phyloP scores from a whole-genome alignment of 805 yeast species.

The Kurtzmaniella fragi region DNA sequence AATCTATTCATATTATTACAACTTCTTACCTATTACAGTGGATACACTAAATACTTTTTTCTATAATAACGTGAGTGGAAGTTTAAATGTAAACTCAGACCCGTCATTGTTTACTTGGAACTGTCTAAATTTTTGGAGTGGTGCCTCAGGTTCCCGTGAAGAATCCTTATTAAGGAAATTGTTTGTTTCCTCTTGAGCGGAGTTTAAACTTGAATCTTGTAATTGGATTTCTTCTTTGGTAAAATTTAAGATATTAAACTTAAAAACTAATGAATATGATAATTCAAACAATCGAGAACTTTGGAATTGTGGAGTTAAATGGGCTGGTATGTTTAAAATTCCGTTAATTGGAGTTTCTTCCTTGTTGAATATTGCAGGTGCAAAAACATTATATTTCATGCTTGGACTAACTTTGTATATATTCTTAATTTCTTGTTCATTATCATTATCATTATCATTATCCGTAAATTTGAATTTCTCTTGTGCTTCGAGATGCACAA shows the following conservation, averaged over 20 bases:
- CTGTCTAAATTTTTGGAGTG: conserved; percentile 5
- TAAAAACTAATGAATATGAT: conserved; percentile 30
- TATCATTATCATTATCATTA: conserved; percentile 7
- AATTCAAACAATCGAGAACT: conserved; percentile 31
- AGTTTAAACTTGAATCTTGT: neutral
- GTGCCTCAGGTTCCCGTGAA: neutral
- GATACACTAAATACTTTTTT: no score
- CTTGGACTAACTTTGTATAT: conserved; percentile 31
- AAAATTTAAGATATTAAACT: conserved; percentile 30
- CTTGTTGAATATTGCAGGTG: conserved; percentile 11
- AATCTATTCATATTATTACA: no score
- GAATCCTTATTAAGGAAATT: no score
- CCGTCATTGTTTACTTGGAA: conserved; percentile 22
- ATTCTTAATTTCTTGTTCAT: conserved; percentile 13
- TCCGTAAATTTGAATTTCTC: conserved; percentile 25
- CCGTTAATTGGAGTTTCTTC: conserved; percentile 15
- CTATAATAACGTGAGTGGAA: conserved; percentile 15
- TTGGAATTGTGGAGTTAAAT: conserved; percentile 32
- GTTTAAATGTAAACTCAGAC: conserved; percentile 22
- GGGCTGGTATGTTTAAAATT: conserved; percentile 25
- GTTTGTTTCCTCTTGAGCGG: no score
- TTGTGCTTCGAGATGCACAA: conserved; percentile 35
- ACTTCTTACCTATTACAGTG: no score
- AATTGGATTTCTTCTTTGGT: conserved; percentile 3
- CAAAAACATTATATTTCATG: conserved; percentile 27